These are phyloP conservation scores for Exobasidium cylindrosporum DNA, from an alignment of 1,284 basidiomycete genomes.

Conservation along the genomic window DNA sequence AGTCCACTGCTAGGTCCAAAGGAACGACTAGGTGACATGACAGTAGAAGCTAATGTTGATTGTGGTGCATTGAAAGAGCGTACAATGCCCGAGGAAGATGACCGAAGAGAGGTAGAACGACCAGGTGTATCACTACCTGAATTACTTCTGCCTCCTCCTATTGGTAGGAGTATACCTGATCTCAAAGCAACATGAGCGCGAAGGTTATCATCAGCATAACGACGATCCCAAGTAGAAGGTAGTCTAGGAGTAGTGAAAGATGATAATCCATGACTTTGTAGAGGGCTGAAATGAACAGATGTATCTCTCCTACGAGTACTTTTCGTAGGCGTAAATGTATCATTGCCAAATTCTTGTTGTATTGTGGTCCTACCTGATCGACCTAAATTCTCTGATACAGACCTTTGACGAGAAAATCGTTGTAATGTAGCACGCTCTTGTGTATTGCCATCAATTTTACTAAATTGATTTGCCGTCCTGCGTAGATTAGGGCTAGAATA, in stretches of 20 bases:
- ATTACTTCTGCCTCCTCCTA: not conserved
- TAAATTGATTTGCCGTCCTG: not conserved
- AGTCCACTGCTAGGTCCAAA: not conserved
- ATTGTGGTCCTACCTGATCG: not conserved
- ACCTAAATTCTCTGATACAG: constrained; percentile 9
- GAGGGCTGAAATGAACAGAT: not conserved
- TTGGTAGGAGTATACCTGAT: not conserved
- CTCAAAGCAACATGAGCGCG: not conserved
- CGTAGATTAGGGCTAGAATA: not conserved
- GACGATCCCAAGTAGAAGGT: not conserved
- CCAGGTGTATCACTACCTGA: not conserved
- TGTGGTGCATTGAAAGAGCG: constrained; percentile 1
- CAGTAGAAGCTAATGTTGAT: not conserved
- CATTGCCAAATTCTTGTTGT: not conserved
- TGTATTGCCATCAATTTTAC: not conserved
- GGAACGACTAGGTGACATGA: constrained; percentile 5
- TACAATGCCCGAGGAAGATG: not conserved
- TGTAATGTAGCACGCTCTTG: not conserved
- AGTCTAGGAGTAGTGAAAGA: not conserved
- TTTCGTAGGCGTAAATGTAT: not conserved
- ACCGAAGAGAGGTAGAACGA: not conserved
- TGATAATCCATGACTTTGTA: not conserved
- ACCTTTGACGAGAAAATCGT: constrained; percentile 7
- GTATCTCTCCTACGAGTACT: constrained; percentile 8
- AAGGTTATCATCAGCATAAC: not conserved